Evolutionary conservation across 495 filamentous ascomycete genomes (phyloP).

Genomic region (Aspergillus carlsbadensis): DNA sequence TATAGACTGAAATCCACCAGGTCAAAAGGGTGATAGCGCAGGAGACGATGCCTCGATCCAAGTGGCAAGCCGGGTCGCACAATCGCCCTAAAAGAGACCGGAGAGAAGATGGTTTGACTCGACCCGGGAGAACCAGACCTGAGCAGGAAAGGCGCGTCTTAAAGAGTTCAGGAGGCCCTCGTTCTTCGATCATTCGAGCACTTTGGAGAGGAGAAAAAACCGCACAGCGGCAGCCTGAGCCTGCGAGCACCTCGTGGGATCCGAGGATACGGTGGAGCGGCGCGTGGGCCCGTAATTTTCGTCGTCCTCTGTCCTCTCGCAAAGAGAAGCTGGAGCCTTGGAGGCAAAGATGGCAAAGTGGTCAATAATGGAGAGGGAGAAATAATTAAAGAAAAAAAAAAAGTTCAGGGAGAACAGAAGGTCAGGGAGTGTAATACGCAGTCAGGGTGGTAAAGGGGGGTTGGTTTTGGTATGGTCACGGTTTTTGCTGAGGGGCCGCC

Average conservation of each 20-base stretch:
- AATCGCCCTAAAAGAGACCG: slow-evolving; percentile 32
- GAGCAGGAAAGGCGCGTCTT: slow-evolving; percentile 28
- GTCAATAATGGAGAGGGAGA: slow-evolving; percentile 22
- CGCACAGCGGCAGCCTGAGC: slow-evolving; percentile 16
- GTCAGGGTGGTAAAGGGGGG: slow-evolving; percentile 20
- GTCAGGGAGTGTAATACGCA: slow-evolving; percentile 12
- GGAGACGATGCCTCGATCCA: slow-evolving; percentile 30
- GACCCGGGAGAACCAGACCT: slow-evolving; percentile 30
- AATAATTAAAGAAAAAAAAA: slow-evolving; percentile 16
- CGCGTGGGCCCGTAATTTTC: slow-evolving; percentile 45
- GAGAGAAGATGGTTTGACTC: slow-evolving; percentile 31
- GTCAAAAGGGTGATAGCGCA: slow-evolving; percentile 26
- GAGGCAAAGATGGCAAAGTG: slow-evolving; percentile 22
- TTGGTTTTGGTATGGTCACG: slow-evolving; percentile 17
- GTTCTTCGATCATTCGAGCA: not conserved
- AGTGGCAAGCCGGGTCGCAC: slow-evolving; percentile 24
- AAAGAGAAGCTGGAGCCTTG: not conserved
- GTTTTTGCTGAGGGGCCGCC: slow-evolving; percentile 15
- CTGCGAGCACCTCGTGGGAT: slow-evolving; percentile 42
- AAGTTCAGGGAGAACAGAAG: not conserved
- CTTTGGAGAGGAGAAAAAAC: not conserved
- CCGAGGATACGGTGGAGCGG: slow-evolving; percentile 40
- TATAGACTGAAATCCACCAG: slow-evolving; percentile 25
- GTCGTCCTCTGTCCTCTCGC: slow-evolving; percentile 27
- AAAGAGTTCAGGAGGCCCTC: slow-evolving; percentile 24